Base-by-base conservation (phyloP, 495 filamentous ascomycete genomes). In the Podospora australis region DNA sequence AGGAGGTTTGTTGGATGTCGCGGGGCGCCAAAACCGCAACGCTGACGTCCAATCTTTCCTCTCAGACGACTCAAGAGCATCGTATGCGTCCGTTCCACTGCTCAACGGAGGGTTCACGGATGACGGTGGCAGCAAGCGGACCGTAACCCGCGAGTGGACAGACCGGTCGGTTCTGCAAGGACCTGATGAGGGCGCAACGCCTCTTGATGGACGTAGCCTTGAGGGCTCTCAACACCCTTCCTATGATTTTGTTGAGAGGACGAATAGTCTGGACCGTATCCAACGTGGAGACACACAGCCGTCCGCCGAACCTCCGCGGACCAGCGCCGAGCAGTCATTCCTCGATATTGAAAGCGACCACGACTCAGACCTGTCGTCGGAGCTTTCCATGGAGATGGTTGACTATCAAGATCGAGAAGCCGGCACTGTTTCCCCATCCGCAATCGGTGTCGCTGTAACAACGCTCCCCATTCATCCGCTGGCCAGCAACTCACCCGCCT, bases 321-420 rank as follows among this genome's bases (percentile, higher is more conserved):
- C 50, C 16, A 62, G 64, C 26, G 22, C 49, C n/a, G 75, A 82
- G 42, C 59, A 78, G 20, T 82, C 82, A 2, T 87, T 87, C 53
- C 59, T 87, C 50, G 73, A 87, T 20, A 75, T 81, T 39, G 79
- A 82, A 21, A 82, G 82, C 51, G 82, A 88, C 54, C 72, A 81
- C 49, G 69, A 82, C 22, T 91, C 85, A 46, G 87, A 86, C 49
- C 65, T 90, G 11, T 91, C 87, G 11, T 90, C 88, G 9, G 87
- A 95, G 48, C 52, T 90, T 23, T 92, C 91, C 1, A 70, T 81
- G 6, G 86, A 91, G 39, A 62, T 78, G 17, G 71, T 81, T 21
- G 77, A 77, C 29, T 40, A 53, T 10, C 56, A 67, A 24, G 75
- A 81, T 23, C 73, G 70, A 23, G 60, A 66, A 4, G 59, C 63